A percentile compares a stretch with the other conserved stretches of the same genome.
phyloP scores from a whole-genome alignment of 345 rosid species.

The Linum lewisii region DNA sequence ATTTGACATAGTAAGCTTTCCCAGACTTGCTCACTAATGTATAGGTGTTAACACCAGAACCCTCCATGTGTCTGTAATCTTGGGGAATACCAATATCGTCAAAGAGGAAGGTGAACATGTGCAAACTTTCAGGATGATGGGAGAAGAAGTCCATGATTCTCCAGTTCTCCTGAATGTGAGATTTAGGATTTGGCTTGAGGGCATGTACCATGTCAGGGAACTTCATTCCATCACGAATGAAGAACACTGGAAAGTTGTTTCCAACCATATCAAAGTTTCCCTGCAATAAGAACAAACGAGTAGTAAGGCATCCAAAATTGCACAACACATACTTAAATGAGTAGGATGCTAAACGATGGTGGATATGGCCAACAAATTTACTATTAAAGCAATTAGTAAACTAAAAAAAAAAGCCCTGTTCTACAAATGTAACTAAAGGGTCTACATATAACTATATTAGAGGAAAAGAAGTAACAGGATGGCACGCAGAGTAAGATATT shows the following conservation, averaged over 20 bases:
- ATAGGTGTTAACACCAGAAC: conserved; percentile 82
- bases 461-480: neutral
- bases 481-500: neutral
- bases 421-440: too few species aligned
- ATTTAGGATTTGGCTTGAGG: conserved; percentile 91
- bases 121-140: conserved; percentile 88
- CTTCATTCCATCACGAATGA: conserved; percentile 89
- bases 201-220: conserved; percentile 96
- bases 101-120: conserved; percentile 78
- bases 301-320: neutral
- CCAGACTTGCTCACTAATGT: conserved; percentile 79
- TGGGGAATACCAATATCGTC: conserved; percentile 90
- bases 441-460: neutral
- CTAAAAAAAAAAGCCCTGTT: too few species aligned
- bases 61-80: conserved; percentile 97
- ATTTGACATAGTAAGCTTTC: conserved; percentile 73
- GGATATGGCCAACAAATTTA: neutral
- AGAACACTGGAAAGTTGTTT: conserved; percentile 95
- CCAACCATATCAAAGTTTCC: conserved; percentile 99
- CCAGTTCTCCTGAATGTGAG: conserved; percentile 96
- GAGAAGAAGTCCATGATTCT: conserved; percentile 91
- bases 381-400: neutral
- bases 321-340: neutral
- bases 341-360: neutral
- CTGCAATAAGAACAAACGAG: conserved; percentile 26